Evolutionary conservation across 768 basidiomycete species (phyloP).

Genomic region (Podaxis sp.): DNA sequence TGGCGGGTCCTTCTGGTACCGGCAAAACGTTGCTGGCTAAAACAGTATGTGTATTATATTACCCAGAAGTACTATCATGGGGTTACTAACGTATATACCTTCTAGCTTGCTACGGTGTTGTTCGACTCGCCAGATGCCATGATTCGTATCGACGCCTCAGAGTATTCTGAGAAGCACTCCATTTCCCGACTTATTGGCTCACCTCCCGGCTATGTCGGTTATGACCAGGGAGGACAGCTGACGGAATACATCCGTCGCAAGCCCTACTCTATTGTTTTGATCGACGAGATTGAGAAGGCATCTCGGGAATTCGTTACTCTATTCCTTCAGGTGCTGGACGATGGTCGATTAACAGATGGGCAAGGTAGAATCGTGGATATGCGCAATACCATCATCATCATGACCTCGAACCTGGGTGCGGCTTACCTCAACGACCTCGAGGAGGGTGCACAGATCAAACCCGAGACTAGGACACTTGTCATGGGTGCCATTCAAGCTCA

Average conservation of each 20-base stretch:
- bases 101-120: slow-evolving; percentile 77
- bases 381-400: slow-evolving; percentile 89
- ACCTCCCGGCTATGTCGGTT: slow-evolving; percentile 88
- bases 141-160: slow-evolving; percentile 90
- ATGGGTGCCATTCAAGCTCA: slow-evolving; percentile 76
- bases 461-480: slow-evolving; percentile 59
- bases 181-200: slow-evolving; percentile 50
- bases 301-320: slow-evolving; percentile 56
- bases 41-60: slow-evolving; percentile 51
- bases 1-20: slow-evolving; percentile 89
- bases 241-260: slow-evolving; percentile 92
- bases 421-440: slow-evolving; percentile 70
- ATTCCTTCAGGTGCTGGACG: slow-evolving; percentile 80
- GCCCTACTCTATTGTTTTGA: slow-evolving; percentile 81
- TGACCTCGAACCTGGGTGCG: slow-evolving; percentile 91
- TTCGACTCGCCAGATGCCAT: slow-evolving; percentile 91
- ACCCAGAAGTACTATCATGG: neutral
- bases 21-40: slow-evolving; percentile 90
- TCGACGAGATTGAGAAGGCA: slow-evolving; percentile 92
- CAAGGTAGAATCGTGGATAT: slow-evolving; percentile 89
- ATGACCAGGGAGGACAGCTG: slow-evolving; percentile 86
- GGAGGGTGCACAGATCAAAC: slow-evolving; percentile 57
- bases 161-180: slow-evolving; percentile 78
- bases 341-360: slow-evolving; percentile 88
- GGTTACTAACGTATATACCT: neutral